Base-by-base conservation (phyloP, 768 basidiomycete genomes). In the Trametes coccinea region DNA sequence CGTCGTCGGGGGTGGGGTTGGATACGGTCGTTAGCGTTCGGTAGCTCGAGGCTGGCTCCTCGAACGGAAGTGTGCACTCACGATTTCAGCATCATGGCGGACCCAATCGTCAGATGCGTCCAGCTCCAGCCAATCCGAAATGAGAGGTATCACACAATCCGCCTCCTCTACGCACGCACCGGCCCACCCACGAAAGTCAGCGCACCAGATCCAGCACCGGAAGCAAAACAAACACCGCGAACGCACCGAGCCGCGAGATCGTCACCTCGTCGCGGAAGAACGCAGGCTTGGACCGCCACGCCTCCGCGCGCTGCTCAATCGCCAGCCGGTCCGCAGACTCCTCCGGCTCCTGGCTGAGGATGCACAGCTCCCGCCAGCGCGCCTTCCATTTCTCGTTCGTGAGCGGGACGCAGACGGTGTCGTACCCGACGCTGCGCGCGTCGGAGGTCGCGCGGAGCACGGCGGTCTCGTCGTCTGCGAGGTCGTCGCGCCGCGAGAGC, bases 121-220 rank as follows among this genome's bases (percentile, higher is more conserved):
- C 41, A 99, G 80, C 73, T 97, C 93, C 3, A 99, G 81, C 97
- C 97, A 99, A 57, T 95, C 92, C 2, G 95, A 94, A 7, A 91
- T 81, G 72, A 97, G 83, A 4, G 80, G 88, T 13, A 92, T 85
- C 40, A 90, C 77, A 30, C 81, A 81, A 61, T 89, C 86, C 9
- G 86, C 84, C 68, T 93, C 90, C 73, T 92, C 92, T 93, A 13
- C 44, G 48, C 33, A 31, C 30, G 33, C 43, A 22, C 22, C 22
- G 22, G 1, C 1, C 22, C 22, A 22, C 22, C 22, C 59, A 41
- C 30, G 43, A n/a, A 45, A 40, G 17, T 11, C 34, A 44, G 16
- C n/a, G n/a, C 22, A 5, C 30, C 47, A 17, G 14, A 31, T 3
- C 31, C 9, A 27, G 27, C 47, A 59, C 4, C 68, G 67, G 43